Evolutionary conservation across 116 monocot species (phyloP).

Genomic region (Zostera marina): DNA sequence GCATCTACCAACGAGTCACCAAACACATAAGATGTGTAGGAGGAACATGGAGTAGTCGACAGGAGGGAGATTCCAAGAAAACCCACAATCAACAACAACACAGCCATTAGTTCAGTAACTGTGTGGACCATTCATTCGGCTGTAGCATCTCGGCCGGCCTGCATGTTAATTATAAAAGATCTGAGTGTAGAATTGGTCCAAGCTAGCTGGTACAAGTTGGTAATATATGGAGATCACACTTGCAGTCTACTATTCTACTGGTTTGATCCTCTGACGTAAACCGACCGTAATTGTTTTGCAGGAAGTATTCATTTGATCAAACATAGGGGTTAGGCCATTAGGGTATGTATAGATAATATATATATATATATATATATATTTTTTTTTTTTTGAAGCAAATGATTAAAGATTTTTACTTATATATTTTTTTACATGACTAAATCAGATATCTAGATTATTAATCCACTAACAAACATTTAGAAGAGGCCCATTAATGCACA

Average conservation of each 20-base stretch:
- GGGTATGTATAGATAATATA: no score
- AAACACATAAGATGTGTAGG: conserved; percentile 40
- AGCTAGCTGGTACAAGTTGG: not conserved
- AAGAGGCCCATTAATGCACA: no score
- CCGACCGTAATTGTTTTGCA: no score
- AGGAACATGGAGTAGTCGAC: not conserved
- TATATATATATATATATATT: no score
- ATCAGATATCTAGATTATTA: no score
- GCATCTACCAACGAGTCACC: conserved; percentile 66
- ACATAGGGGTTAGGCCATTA: no score
- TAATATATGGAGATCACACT: not conserved
- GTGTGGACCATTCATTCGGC: not conserved
- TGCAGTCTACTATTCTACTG: not conserved
- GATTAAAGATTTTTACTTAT: no score
- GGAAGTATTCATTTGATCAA: no score
- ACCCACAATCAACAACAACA: not conserved
- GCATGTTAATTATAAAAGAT: not conserved
- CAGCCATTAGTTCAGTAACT: not conserved
- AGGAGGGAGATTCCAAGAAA: not conserved
- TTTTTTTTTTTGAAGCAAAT: no score
- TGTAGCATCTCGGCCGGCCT: no score
- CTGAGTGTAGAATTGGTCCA: not conserved
- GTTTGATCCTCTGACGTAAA: not conserved
- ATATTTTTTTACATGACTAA: no score
- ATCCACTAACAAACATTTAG: no score